phyloP scores from a whole-genome alignment of 495 filamentous ascomycete species.

The Opeltia flavorubescens region DNA sequence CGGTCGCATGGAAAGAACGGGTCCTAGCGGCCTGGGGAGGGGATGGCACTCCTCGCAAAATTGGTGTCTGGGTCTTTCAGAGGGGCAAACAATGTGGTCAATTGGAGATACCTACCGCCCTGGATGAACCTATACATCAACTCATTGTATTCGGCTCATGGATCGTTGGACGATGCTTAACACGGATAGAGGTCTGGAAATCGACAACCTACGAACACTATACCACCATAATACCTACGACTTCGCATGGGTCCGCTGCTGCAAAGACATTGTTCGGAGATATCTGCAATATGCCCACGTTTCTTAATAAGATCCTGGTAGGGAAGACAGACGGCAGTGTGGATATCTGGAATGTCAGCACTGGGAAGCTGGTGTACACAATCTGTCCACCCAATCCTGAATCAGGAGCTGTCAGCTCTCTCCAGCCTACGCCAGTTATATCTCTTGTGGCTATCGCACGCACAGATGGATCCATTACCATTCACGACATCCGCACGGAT shows the following conservation, averaged over 20 bases:
- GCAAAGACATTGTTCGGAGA: slow-evolving; percentile 52
- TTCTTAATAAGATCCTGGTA: slow-evolving; percentile 86
- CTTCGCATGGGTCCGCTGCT: slow-evolving; percentile 24
- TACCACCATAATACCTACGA: slow-evolving; percentile 52
- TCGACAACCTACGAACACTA: slow-evolving; percentile 75
- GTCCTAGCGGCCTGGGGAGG: slow-evolving; percentile 78
- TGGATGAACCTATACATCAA: slow-evolving; percentile 55
- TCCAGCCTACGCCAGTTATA: slow-evolving; percentile 69
- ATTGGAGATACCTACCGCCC: slow-evolving; percentile 45
- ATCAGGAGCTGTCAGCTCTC: slow-evolving; percentile 62
- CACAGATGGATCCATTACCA: slow-evolving; percentile 56
- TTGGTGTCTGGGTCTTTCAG: slow-evolving; percentile 87
- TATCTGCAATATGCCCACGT: slow-evolving; percentile 77
- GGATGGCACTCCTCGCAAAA: slow-evolving; percentile 25
- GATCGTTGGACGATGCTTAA: slow-evolving; percentile 68
- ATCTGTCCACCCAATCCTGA: slow-evolving; percentile 53
- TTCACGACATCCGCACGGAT: slow-evolving; percentile 70
- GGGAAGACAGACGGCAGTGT: slow-evolving; percentile 76
- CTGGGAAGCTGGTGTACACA: slow-evolving; percentile 75
- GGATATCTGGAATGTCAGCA: slow-evolving; percentile 94
- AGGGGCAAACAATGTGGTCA: slow-evolving; percentile 76
- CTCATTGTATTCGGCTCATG: slow-evolving; percentile 79
- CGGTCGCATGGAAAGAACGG: slow-evolving; percentile 73
- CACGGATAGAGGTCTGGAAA: slow-evolving; percentile 78
- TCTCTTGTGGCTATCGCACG: slow-evolving; percentile 83